phyloP scores from a whole-genome alignment of 208 protist species.

The Trypanosoma vivax region DNA sequence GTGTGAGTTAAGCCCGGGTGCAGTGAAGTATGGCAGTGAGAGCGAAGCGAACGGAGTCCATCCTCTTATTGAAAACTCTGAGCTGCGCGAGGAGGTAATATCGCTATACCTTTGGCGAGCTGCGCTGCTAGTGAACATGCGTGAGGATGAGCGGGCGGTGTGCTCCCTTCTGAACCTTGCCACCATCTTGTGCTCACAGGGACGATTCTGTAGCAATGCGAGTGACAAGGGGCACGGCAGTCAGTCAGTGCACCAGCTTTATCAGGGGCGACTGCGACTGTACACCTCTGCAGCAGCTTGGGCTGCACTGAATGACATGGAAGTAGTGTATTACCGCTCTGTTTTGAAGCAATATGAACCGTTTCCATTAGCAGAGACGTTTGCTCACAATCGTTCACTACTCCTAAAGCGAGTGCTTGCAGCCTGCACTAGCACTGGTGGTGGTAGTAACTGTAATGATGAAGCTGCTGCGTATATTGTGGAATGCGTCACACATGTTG shows the following conservation, averaged over 20 bases:
- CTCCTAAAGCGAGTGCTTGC: slow-evolving; percentile 64
- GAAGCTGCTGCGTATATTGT: slow-evolving; percentile 36
- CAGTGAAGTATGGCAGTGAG: slow-evolving; percentile 27
- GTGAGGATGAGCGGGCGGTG: slow-evolving; percentile 60
- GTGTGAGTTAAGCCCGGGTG: slow-evolving; percentile 25
- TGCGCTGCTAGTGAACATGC: slow-evolving; percentile 68
- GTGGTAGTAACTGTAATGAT: slow-evolving; percentile 9
- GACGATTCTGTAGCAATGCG: background rate
- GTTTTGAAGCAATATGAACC: slow-evolving; percentile 48
- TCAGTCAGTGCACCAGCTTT: background rate
- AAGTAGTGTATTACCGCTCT: slow-evolving; percentile 72
- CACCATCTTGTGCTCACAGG: slow-evolving; percentile 23
- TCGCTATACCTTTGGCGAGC: slow-evolving; percentile 73
- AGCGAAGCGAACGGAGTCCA: slow-evolving; percentile 37
- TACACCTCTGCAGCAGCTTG: slow-evolving; percentile 55
- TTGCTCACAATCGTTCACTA: slow-evolving; percentile 49
- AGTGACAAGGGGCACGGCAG: background rate
- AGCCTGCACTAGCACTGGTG: slow-evolving; percentile 5
- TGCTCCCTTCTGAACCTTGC: slow-evolving; percentile 63
- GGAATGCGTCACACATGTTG: slow-evolving; percentile 58
- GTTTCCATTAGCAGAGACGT: slow-evolving; percentile 31
- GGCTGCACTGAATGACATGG: slow-evolving; percentile 78
- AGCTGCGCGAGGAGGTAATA: slow-evolving; percentile 46
- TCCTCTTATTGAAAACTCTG: slow-evolving; percentile 37
- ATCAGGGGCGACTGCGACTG: slow-evolving; percentile 29